A percentile compares a stretch with the other conserved stretches of the same genome.
These are phyloP conservation scores for Pichia sp. DNA, from an alignment of 1,139 yeast genomes.

Conservation along the genomic window DNA sequence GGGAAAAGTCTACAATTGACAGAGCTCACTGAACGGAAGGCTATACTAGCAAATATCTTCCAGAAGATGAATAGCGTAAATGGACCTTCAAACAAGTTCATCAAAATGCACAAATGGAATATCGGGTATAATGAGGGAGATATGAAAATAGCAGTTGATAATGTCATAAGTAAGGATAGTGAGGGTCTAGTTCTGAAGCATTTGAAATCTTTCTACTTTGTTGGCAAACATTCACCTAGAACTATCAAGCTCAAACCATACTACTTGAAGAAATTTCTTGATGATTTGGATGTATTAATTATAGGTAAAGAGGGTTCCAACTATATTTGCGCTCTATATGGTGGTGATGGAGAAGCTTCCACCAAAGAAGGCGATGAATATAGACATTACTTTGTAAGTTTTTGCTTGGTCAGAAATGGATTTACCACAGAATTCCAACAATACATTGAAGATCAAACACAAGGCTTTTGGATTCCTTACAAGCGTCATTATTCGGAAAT, in stretches of 20 bases:
- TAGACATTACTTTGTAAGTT: conserved; percentile 39
- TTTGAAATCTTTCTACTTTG: conserved; percentile 48
- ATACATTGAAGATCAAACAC: conserved; percentile 49
- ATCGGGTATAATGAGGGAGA: conserved; percentile 40
- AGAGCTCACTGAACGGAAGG: conserved; percentile 9
- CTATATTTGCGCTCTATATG: conserved; percentile 10
- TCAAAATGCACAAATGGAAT: conserved; percentile 42
- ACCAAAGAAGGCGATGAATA: conserved; percentile 1
- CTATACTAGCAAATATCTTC: conserved; percentile 1
- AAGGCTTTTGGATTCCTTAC: conserved; percentile 51
- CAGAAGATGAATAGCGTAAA: conserved; percentile 1
- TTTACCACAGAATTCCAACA: conserved; percentile 57
- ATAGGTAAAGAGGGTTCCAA: conserved; percentile 50
- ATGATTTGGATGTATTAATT: conserved; percentile 70
- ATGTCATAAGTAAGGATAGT: conserved; percentile 55
- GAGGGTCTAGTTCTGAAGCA: conserved; percentile 84
- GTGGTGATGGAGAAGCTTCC: conserved; percentile 1
- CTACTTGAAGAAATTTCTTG: conserved; percentile 79
- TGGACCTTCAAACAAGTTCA: conserved; percentile 50
- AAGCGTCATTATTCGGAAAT: conserved; percentile 22
- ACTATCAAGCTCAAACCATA: conserved; percentile 95
- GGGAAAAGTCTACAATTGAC: conserved; percentile 8
- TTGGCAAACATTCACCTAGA: conserved; percentile 50
- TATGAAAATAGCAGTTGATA: conserved; percentile 48
- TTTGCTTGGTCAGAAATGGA: conserved; percentile 84